Evolutionary conservation across 1,284 basidiomycete genomes (phyloP).

Genomic region (Leccinum fuscescens): DNA sequence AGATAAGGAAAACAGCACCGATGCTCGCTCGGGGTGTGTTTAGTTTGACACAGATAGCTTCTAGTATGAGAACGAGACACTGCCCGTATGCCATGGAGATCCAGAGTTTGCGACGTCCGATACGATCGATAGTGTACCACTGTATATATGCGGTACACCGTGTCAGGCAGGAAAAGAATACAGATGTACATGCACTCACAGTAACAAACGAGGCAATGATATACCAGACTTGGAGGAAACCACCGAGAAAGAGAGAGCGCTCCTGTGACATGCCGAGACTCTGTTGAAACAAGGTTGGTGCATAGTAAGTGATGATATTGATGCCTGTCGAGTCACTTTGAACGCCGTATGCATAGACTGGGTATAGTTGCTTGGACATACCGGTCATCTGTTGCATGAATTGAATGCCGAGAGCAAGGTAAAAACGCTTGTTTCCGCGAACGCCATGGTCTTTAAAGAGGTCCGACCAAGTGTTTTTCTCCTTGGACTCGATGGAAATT

Average conservation of each 20-base stretch:
- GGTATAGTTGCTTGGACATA: not conserved
- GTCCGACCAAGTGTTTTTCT: slow-evolving; percentile 13
- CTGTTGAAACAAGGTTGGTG: slow-evolving; percentile 14
- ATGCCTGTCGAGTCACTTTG: slow-evolving; percentile 5
- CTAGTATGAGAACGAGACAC: slow-evolving; percentile 13
- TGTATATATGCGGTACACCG: not conserved
- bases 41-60: slow-evolving; percentile 12
- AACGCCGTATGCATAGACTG: not conserved
- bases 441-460: slow-evolving; percentile 15
- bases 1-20: slow-evolving; percentile 16
- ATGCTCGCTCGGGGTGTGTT: slow-evolving; percentile 13
- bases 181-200: not conserved
- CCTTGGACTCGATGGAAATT: slow-evolving; percentile 12
- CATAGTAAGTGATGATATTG: slow-evolving; percentile 19
- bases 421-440: slow-evolving; percentile 15
- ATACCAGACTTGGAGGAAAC: slow-evolving; percentile 20
- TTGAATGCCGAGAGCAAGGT: slow-evolving; percentile 16
- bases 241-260: slow-evolving; percentile 13
- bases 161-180: not conserved
- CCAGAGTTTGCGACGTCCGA: slow-evolving; percentile 19
- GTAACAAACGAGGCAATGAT: slow-evolving; percentile 14
- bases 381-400: slow-evolving; percentile 20
- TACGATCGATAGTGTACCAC: slow-evolving; percentile 18
- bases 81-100: slow-evolving; percentile 17
- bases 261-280: slow-evolving; percentile 16